These are phyloP conservation scores for Stygiomarasmius scandens DNA, from an alignment of 1,284 basidiomycete species.

Conservation along the genomic window DNA sequence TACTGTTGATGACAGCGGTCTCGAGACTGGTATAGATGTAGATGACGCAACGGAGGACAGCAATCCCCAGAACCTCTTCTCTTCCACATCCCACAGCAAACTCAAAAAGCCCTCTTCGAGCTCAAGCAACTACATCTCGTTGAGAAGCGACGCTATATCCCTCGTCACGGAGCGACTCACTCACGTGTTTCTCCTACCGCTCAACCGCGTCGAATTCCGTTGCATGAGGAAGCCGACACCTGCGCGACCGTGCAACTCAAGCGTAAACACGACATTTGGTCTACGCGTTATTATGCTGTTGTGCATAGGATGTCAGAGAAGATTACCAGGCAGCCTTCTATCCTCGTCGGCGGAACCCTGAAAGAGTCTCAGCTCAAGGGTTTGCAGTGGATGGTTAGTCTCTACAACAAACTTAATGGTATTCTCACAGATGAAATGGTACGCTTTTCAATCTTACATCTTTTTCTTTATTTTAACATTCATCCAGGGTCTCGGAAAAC, in stretches of 20 bases:
- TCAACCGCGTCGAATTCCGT: constrained; percentile 92
- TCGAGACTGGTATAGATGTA: constrained; percentile 56
- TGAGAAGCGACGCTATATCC: constrained; percentile 87
- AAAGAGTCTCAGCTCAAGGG: constrained; percentile 95
- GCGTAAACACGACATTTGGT: constrained; percentile 92
- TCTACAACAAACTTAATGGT: constrained; percentile 97
- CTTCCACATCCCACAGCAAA: constrained; percentile 61
- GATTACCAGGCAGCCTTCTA: constrained; percentile 79
- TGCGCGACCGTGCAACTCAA: constrained; percentile 91
- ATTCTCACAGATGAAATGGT: constrained; percentile 99
- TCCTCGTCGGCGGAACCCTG: constrained; percentile 84
- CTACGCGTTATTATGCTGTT: constrained; percentile 95
- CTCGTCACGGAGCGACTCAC: constrained; percentile 87
- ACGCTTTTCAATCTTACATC: constrained; percentile 24
- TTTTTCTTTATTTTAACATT: constrained; percentile 12
- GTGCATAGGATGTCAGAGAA: constrained; percentile 94
- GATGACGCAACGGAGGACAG: constrained; percentile 48
- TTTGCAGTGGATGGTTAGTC: constrained; percentile 97
- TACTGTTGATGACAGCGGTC: constrained; percentile 78
- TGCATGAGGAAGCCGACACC: constrained; percentile 92
- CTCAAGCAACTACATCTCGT: constrained; percentile 89
- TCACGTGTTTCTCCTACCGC: constrained; percentile 88
- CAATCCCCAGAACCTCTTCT: constrained; percentile 16
- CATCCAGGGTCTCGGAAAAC: constrained; percentile 89
- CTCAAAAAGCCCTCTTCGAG: constrained; percentile 91